Evolutionary conservation across 2,329 filamentous ascomycete species (phyloP).

Genomic region (Colletotrichum sp.): DNA sequence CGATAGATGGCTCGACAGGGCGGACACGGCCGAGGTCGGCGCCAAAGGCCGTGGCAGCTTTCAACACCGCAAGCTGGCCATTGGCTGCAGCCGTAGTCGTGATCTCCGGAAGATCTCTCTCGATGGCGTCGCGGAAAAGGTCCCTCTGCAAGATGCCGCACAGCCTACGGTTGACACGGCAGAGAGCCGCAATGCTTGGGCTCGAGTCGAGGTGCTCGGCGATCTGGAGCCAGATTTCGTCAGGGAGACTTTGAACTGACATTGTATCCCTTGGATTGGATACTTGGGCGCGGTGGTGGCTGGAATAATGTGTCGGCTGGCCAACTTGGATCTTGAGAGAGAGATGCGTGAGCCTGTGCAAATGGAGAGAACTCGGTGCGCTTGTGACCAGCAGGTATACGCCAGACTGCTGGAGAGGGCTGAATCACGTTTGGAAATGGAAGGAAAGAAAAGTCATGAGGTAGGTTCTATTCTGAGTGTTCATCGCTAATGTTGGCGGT

Average conservation of each 20-base stretch:
- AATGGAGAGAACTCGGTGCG: fast-evolving
- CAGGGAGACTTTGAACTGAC: not conserved
- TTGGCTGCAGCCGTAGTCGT: not conserved
- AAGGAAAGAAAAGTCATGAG: not conserved
- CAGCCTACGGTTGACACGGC: not conserved
- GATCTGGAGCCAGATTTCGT: not conserved
- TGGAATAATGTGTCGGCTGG: too few relatives aligned
- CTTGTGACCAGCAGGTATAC: fast-evolving
- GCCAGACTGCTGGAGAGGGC: not conserved
- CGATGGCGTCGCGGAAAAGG: not conserved
- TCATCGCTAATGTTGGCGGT: not conserved
- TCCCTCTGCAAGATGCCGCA: not conserved
- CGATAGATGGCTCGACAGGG: not conserved
- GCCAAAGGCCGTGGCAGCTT: not conserved
- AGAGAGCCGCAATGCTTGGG: not conserved
- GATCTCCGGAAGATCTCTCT: not conserved
- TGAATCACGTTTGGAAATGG: not conserved
- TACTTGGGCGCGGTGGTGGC: too few relatives aligned
- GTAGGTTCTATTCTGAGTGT: not conserved
- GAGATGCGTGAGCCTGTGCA: too few relatives aligned
- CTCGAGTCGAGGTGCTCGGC: not conserved
- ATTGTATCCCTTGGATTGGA: too few relatives aligned
- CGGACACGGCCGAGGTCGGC: not conserved
- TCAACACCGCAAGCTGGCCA: not conserved
- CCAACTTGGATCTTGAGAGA: too few relatives aligned